A percentile compares a stretch with the other conserved stretches of the same genome.
Conservation (phyloP, 805 yeast genomes). For the Kurtzmaniella cleridarum region DNA sequence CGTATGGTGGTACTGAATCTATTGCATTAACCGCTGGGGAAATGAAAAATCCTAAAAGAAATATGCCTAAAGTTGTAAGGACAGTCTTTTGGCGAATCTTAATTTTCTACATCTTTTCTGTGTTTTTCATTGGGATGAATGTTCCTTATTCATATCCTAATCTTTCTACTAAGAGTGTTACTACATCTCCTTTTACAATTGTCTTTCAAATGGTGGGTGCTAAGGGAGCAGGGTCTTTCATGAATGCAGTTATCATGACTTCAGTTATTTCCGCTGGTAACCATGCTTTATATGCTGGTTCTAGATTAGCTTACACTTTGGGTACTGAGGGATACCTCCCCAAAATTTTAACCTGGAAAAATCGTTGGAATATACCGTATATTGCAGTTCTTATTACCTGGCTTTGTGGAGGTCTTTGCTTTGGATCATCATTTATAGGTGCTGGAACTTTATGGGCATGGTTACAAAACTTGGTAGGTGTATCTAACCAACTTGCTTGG, state of each 20-base stretch:
- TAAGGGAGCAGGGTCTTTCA: conserved; percentile 35
- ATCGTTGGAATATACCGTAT: conserved; percentile 43
- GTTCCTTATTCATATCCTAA: conserved; percentile 34
- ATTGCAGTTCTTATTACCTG: conserved; percentile 47
- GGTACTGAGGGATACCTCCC: conserved; percentile 47
- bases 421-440: conserved; percentile 53
- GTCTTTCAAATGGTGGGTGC: conserved; percentile 40
- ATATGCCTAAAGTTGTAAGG: conserved; percentile 26
- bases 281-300: conserved; percentile 48
- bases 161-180: conserved; percentile 20
- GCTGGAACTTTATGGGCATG: conserved; percentile 51
- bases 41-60: conserved; percentile 23
- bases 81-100: conserved; percentile 28
- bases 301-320: conserved; percentile 44
- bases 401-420: conserved; percentile 52
- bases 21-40: conserved; percentile 32
- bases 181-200: conserved; percentile 38
- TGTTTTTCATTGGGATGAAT: conserved; percentile 38
- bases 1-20: conserved; percentile 46
- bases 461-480: conserved; percentile 49
- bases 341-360: conserved; percentile 35
- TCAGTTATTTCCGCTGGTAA: conserved; percentile 53
- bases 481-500: conserved; percentile 50
- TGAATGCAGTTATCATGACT: conserved; percentile 53
- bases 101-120: conserved; percentile 31